Evolutionary conservation across 176 grass and related monocot species (phyloP).

Genomic region (Pharus latifolius): DNA sequence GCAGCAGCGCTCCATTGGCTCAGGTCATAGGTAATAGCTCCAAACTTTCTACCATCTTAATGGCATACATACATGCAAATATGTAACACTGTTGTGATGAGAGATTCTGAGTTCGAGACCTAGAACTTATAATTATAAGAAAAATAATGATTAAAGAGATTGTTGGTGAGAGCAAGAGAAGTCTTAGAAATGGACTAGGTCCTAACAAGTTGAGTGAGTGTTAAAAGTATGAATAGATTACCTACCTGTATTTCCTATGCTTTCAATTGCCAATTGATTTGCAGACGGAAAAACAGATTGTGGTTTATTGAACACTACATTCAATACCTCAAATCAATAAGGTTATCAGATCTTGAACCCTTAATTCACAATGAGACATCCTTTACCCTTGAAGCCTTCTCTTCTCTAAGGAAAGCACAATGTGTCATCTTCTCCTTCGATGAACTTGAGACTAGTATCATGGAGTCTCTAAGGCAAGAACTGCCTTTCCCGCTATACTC

Average conservation of each 20-base stretch:
- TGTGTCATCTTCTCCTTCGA: constrained; percentile 35
- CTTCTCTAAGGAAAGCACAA: background rate
- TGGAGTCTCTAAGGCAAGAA: background rate
- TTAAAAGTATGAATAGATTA: too few species aligned
- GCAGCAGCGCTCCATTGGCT: background rate
- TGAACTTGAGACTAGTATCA: constrained; percentile 2
- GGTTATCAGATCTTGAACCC: background rate
- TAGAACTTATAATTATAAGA: too few species aligned
- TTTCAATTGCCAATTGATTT: background rate
- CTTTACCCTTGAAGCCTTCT: constrained; percentile 1
- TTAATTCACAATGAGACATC: background rate
- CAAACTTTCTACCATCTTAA: too few species aligned
- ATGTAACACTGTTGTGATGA: too few species aligned
- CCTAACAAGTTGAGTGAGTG: too few species aligned
- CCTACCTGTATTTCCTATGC: too few species aligned
- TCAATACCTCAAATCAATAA: constrained; percentile 14
- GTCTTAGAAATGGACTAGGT: too few species aligned
- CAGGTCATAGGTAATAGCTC: background rate
- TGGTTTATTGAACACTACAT: constrained; percentile 36
- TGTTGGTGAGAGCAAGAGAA: too few species aligned
- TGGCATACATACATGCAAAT: too few species aligned
- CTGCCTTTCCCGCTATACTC: constrained; percentile 11
- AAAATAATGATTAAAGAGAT: too few species aligned
- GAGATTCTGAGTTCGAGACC: too few species aligned
- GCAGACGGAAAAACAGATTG: constrained; percentile 22